Conservation (phyloP, 2,329 filamentous ascomycete species). For the Passalora sequoiae region DNA sequence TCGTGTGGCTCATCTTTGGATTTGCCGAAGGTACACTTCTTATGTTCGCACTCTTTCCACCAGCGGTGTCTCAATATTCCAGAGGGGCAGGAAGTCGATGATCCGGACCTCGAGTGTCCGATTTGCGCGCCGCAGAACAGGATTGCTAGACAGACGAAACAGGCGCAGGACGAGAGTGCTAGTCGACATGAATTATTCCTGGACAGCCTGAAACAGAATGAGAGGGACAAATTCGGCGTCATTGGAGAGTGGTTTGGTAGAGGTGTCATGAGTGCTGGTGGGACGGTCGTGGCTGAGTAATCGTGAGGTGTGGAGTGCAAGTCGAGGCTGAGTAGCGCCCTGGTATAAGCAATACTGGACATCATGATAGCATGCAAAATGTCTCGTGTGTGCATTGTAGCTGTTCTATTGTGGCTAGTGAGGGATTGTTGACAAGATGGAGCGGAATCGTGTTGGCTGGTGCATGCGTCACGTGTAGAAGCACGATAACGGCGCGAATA, state of each 20-base stretch:
- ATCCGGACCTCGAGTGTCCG: conserved; percentile 71
- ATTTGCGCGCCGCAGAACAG: conserved; percentile 78
- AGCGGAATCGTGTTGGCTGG: no score
- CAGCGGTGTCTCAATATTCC: conserved; percentile 72
- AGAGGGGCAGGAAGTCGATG: conserved; percentile 39
- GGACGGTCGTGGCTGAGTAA: conserved; percentile 3
- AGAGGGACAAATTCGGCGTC: conserved; percentile 72
- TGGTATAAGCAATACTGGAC: no score
- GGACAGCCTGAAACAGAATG: conserved; percentile 67
- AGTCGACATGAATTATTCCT: conserved; percentile 85
- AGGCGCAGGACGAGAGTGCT: conserved; percentile 79
- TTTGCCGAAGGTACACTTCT: conserved; percentile 85
- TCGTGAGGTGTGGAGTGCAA: no score
- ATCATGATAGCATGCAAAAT: no score
- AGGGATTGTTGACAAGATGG: no score
- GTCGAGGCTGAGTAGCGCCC: no score
- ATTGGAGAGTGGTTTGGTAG: conserved; percentile 92
- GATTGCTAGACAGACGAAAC: conserved; percentile 79
- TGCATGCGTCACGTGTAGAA: no score
- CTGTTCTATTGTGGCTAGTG: no score
- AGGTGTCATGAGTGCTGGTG: conserved; percentile 68
- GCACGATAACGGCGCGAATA: no score
- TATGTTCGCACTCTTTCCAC: conserved; percentile 97
- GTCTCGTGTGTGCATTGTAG: no score
- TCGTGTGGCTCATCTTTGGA: conserved; percentile 75